A percentile compares a stretch with the other conserved stretches of the same genome.
Conservation (phyloP, 805 yeast genomes). For the Millerozyma miso region DNA sequence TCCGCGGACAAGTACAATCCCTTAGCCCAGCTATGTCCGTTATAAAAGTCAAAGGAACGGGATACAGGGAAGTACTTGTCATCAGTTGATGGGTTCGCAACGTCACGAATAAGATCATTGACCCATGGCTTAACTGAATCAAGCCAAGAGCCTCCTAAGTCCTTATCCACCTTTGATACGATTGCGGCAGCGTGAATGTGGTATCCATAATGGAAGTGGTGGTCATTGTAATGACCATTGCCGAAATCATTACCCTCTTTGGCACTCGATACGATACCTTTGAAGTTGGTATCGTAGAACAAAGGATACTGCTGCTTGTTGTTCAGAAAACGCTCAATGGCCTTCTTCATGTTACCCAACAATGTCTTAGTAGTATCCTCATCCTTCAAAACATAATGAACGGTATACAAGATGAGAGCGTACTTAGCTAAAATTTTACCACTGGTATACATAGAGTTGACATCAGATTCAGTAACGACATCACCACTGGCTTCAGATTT, state of each 20-base stretch:
- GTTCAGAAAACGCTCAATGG: conserved; percentile 13
- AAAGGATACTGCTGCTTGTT: conserved; percentile 20
- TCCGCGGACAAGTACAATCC: conserved; percentile 61
- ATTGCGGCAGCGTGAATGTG: conserved; percentile 70
- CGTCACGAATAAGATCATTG: conserved; percentile 60
- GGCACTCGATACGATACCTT: conserved; percentile 25
- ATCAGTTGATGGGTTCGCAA: conserved; percentile 53
- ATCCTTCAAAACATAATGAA: conserved; percentile 20
- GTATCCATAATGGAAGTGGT: conserved; percentile 74
- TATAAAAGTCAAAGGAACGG: conserved; percentile 66
- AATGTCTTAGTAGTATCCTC: conserved; percentile 10
- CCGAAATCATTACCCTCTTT: conserved; percentile 23
- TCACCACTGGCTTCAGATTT: conserved; percentile 11
- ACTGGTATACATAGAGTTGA: conserved; percentile 18
- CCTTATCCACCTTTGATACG: conserved; percentile 33
- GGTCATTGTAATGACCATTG: conserved; percentile 61
- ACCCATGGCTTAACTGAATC: conserved; percentile 49
- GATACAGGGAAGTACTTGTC: conserved; percentile 60
- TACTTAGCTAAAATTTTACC: conserved; percentile 25
- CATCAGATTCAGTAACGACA: conserved; percentile 10
- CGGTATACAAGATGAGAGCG: conserved; percentile 13
- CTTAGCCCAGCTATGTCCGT: conserved; percentile 74
- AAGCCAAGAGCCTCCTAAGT: conserved; percentile 50
- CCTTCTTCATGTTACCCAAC: conserved; percentile 12
- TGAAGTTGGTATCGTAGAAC: conserved; percentile 24